Conservation (phyloP, 306 rosid species). For the Casuarina equisetifolia region DNA sequence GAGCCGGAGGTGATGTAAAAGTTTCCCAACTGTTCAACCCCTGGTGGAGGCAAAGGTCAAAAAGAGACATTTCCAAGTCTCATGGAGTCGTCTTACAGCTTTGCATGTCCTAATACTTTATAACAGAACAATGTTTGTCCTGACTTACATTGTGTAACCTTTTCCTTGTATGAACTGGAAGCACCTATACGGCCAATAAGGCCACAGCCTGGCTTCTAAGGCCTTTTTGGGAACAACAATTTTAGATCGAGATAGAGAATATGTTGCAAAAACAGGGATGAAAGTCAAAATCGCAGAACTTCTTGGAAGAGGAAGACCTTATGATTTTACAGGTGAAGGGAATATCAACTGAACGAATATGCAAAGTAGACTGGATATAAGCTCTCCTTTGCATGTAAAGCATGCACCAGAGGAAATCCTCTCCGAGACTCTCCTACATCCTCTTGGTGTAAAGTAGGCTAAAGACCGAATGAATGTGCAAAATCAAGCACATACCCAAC, state of each 20-base stretch:
- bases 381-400: background rate
- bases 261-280: background rate
- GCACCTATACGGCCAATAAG: background rate
- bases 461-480: background rate
- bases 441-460: background rate
- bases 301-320: background rate
- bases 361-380: background rate
- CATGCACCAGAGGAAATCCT: background rate
- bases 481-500: background rate
- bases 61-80: no score
- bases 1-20: no score
- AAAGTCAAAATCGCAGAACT: slow-evolving; percentile 1
- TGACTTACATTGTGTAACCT: background rate
- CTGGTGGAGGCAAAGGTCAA: no score
- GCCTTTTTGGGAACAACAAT: background rate
- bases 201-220: background rate
- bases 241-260: background rate
- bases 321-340: background rate
- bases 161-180: background rate
- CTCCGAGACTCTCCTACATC: background rate
- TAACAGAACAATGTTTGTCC: background rate
- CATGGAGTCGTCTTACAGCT: no score
- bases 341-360: background rate
- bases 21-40: no score
- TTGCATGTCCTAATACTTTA: background rate